A percentile compares a stretch with the other conserved stretches of the same genome.
Evolutionary conservation across 345 rosid genomes (phyloP).

Genomic region (Rubroshorea leprosula): DNA sequence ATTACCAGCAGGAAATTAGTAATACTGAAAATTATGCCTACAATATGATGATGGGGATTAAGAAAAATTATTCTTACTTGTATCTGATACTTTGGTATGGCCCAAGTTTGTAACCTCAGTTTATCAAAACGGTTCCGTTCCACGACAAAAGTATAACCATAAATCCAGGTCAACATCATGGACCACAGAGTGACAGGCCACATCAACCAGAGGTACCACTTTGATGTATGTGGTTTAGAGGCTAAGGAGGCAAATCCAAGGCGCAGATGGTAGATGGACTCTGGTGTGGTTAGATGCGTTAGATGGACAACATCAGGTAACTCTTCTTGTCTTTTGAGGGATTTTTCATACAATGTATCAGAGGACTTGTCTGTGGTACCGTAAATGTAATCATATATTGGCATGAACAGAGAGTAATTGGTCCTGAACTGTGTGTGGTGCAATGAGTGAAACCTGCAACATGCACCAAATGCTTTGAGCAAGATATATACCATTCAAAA

Average conservation of each 20-base stretch:
- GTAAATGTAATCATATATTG: conserved; percentile 42
- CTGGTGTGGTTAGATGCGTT: conserved; percentile 48
- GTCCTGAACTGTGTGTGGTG: conserved; percentile 51
- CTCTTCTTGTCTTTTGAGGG: conserved; percentile 34
- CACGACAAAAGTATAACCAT: conserved; percentile 38
- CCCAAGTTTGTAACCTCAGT: conserved; percentile 63
- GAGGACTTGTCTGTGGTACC: conserved; percentile 32
- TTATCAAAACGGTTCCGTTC: conserved; percentile 47
- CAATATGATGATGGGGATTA: too few species aligned
- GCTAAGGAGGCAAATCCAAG: conserved; percentile 51
- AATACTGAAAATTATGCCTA: background rate
- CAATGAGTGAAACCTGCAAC: conserved; percentile 40
- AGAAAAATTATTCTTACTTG: conserved; percentile 34
- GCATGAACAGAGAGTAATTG: conserved; percentile 52
- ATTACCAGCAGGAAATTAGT: background rate
- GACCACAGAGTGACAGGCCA: conserved; percentile 36
- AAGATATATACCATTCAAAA: background rate
- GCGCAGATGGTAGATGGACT: conserved; percentile 51
- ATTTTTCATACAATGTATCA: conserved; percentile 26
- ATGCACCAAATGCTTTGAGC: background rate
- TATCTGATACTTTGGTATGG: conserved; percentile 53
- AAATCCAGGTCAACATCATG: conserved; percentile 28
- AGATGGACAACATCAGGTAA: conserved; percentile 43
- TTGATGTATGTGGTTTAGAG: conserved; percentile 35
- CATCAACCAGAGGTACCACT: conserved; percentile 32